Evolutionary conservation across 371 early-diverging fungal genomes (phyloP).

Genomic region (Blastocladiella emersonii): DNA sequence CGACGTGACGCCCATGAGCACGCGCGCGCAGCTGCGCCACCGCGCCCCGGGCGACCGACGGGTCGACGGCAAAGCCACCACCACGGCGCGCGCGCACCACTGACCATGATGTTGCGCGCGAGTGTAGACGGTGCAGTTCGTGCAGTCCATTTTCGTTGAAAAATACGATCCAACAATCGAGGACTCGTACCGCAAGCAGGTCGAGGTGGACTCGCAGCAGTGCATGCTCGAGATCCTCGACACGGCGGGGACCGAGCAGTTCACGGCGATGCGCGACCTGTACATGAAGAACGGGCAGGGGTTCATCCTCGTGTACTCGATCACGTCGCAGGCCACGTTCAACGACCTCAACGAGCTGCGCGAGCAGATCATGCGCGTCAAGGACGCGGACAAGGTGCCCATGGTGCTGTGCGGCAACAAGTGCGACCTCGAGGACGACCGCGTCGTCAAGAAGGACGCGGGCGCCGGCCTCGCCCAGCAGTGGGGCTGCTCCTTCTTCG

Average conservation of each 20-base stretch:
- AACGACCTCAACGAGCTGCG: conserved; percentile 60
- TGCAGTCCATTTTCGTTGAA: conserved; percentile 77
- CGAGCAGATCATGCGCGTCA: conserved; percentile 66
- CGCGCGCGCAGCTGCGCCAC: too few species aligned
- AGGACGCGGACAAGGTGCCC: conserved; percentile 69
- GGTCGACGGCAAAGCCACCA: background rate
- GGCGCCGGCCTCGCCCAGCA: conserved; percentile 43
- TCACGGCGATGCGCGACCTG: conserved; percentile 80
- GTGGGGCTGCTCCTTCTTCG: conserved; percentile 68
- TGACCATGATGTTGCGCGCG: background rate
- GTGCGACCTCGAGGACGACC: conserved; percentile 65
- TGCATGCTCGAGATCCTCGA: conserved; percentile 82
- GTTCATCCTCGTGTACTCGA: conserved; percentile 72
- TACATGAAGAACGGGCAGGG: conserved; percentile 87
- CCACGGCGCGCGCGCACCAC: too few species aligned
- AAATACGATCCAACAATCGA: conserved; percentile 86
- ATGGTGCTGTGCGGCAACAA: conserved; percentile 78
- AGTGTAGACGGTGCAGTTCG: conserved; percentile 73
- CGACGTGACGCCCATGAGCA: too few species aligned
- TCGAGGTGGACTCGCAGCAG: conserved; percentile 69
- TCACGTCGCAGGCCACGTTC: conserved; percentile 67
- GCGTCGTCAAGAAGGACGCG: conserved; percentile 52
- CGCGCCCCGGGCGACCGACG: background rate
- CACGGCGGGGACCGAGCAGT: conserved; percentile 79
- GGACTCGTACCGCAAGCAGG: conserved; percentile 77